Base-by-base conservation (phyloP, 768 basidiomycete species). In the Omphalotus guepiniiformis region DNA sequence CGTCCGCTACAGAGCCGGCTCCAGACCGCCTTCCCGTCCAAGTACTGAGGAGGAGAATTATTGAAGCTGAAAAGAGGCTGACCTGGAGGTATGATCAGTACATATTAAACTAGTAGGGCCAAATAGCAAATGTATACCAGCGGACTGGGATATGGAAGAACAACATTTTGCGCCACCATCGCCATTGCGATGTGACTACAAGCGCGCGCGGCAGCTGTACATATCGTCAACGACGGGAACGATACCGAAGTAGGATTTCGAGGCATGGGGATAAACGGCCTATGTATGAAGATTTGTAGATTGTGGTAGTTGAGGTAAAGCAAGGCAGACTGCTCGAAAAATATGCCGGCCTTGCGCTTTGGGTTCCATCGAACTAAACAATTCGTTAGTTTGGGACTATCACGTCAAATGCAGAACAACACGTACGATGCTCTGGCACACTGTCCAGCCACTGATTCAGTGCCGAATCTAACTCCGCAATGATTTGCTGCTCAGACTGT, bases 11-110 rank as follows among this genome's bases (percentile, higher is more conserved):
- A 2, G 70, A 69, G 2, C 65, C 63, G 23, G 68, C 54, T 11
- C 78, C 74, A 27, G 69, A 69, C 50, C 71, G 67, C 55, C 71
- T 76, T 18, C 73, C 78, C 49, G 73, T 81, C 85, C 79, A 87
- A 9, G 85, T 79, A 49, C 79, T 80, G 52, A 88, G 66, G 34
- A 88, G 65, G 5, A 87, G 68, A 2, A 88, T 73, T 22, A 85
- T 68, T 16, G 67, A 72, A 26, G 73, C 60, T 1, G 66, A 65
- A 49, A 73, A 74, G 0, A 62, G 60, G 1, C 61, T 58, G n/a
- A 58, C 60, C 69, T 70, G 51, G 42, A 52, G 21, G 52, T 40
- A 35, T 48, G 40, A 21, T 48, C 48, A 53, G 40, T 26, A 25
- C 37, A 39, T 25, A 7, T 12, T 12, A 40, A 29, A 3, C 9